Percentiles rank a stretch among this genome's conserved stretches.
Conservation (phyloP, 2,329 filamentous ascomycete genomes). For the Sarocladium oryzae region DNA sequence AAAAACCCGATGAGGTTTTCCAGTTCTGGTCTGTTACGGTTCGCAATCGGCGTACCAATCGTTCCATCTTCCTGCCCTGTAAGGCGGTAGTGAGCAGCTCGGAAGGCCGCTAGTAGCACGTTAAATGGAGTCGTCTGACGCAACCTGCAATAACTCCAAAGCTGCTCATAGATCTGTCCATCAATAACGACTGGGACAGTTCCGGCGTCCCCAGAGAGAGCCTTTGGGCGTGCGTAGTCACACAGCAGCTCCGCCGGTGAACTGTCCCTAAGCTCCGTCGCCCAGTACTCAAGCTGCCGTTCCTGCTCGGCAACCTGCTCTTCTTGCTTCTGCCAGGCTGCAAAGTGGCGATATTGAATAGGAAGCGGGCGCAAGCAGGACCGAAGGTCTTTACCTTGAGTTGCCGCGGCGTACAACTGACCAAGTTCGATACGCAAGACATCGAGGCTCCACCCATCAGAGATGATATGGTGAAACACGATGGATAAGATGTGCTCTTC, state of each 20-base stretch:
- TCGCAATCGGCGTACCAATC: conserved; percentile 13
- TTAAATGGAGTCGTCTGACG: conserved; percentile 10
- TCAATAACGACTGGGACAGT: background rate
- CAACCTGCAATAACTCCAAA: conserved; percentile 13
- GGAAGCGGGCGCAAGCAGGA: conserved; percentile 15
- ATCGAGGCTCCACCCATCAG: conserved; percentile 15
- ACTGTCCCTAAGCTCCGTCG: conserved; percentile 10
- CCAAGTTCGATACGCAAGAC: conserved; percentile 12
- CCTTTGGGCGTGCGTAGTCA: conserved; percentile 12
- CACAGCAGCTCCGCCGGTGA: conserved; percentile 12
- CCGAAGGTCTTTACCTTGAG: conserved; percentile 13
- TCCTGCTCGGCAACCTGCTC: conserved; percentile 12
- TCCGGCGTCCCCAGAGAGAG: conserved; percentile 7
- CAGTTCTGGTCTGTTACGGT: conserved; percentile 12
- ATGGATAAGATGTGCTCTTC: conserved; percentile 19
- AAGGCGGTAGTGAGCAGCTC: conserved; percentile 14
- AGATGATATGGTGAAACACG: conserved; percentile 17
- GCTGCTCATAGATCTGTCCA: conserved; percentile 8
- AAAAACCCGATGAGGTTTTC: conserved; percentile 15
- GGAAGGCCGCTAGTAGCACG: conserved; percentile 12
- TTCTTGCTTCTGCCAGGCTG: conserved; percentile 15
- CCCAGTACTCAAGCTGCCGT: conserved; percentile 16
- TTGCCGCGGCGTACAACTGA: conserved; percentile 13
- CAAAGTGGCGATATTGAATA: conserved; percentile 20
- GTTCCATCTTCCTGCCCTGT: conserved; percentile 12